Evolutionary conservation across 345 rosid genomes (phyloP).

Genomic region (Heritiera littoralis): DNA sequence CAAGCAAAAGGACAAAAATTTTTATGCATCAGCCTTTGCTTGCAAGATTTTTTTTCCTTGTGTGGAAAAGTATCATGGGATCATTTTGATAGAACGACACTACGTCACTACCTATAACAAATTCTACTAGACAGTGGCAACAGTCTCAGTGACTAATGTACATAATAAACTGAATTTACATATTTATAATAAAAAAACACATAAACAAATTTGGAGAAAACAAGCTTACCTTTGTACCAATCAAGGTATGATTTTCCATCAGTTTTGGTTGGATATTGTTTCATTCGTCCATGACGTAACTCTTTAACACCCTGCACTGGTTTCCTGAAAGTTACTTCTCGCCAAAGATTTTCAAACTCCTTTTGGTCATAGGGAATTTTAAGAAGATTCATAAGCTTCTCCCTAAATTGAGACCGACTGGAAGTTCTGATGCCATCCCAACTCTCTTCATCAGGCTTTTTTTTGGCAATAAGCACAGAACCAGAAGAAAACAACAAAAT

Average conservation of each 20-base stretch:
- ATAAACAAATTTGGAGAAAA: background rate
- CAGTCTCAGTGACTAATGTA: background rate
- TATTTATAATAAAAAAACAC: background rate
- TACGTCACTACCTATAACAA: background rate
- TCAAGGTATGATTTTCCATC: slow-evolving; percentile 53
- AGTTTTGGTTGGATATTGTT: slow-evolving; percentile 11
- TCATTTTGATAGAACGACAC: background rate
- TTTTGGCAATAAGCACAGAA: slow-evolving; percentile 20
- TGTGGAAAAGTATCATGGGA: background rate
- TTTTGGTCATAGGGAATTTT: slow-evolving; percentile 45
- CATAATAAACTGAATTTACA: background rate
- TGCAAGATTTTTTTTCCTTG: background rate
- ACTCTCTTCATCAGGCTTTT: slow-evolving; percentile 32
- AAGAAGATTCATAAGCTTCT: slow-evolving; percentile 46
- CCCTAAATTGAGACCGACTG: slow-evolving; percentile 44
- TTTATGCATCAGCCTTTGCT: background rate
- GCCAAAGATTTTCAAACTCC: slow-evolving; percentile 39
- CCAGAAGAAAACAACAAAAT: slow-evolving; percentile 28
- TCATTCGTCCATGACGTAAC: slow-evolving; percentile 46
- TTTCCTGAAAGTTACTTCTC: slow-evolving; percentile 26
- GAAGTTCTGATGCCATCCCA: slow-evolving; percentile 6
- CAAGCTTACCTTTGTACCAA: slow-evolving; percentile 37
- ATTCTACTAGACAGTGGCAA: background rate
- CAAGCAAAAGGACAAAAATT: background rate
- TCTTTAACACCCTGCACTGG: slow-evolving; percentile 25